Conservation (phyloP, 768 basidiomycete genomes). For the Nevesoporus exiguus region DNA sequence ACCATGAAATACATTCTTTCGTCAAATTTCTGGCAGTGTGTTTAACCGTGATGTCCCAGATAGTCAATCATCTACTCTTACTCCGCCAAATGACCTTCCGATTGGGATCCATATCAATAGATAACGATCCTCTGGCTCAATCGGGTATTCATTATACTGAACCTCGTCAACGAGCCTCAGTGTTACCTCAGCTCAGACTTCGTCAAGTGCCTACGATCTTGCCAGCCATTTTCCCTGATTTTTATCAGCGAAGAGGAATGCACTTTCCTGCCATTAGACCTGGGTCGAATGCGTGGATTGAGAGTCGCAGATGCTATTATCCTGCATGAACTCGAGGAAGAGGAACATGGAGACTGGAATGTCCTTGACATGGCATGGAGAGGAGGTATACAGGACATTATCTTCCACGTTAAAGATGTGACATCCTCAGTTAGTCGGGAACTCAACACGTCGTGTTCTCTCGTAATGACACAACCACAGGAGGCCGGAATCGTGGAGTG, state of each 20-base stretch:
- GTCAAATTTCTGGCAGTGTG: slow-evolving; percentile 6
- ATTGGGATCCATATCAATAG: slow-evolving; percentile 65
- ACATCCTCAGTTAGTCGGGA: slow-evolving; percentile 49
- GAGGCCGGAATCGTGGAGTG: slow-evolving; percentile 43
- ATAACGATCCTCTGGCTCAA: slow-evolving; percentile 56
- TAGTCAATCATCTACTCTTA: slow-evolving; percentile 69
- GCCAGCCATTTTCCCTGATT: slow-evolving; percentile 59
- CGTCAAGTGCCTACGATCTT: slow-evolving; percentile 54
- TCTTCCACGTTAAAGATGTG: slow-evolving; percentile 53
- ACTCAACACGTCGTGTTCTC: slow-evolving; percentile 49
- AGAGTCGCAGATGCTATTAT: slow-evolving; percentile 63
- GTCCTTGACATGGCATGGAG: slow-evolving; percentile 59
- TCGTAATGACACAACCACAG: slow-evolving; percentile 35
- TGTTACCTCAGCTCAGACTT: slow-evolving; percentile 59
- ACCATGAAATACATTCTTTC: slow-evolving; percentile 56
- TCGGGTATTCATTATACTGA: slow-evolving; percentile 61
- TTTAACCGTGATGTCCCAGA: slow-evolving; percentile 39
- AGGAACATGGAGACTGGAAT: slow-evolving; percentile 53
- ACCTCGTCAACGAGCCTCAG: slow-evolving; percentile 57
- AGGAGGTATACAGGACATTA: slow-evolving; percentile 55
- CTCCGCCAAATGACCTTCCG: slow-evolving; percentile 70
- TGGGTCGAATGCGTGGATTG: slow-evolving; percentile 54
- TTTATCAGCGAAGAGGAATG: slow-evolving; percentile 61
- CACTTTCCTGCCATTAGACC: slow-evolving; percentile 38
- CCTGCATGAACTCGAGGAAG: slow-evolving; percentile 45